phyloP scores from a whole-genome alignment of 1,139 yeast species.

The Candida sp. region DNA sequence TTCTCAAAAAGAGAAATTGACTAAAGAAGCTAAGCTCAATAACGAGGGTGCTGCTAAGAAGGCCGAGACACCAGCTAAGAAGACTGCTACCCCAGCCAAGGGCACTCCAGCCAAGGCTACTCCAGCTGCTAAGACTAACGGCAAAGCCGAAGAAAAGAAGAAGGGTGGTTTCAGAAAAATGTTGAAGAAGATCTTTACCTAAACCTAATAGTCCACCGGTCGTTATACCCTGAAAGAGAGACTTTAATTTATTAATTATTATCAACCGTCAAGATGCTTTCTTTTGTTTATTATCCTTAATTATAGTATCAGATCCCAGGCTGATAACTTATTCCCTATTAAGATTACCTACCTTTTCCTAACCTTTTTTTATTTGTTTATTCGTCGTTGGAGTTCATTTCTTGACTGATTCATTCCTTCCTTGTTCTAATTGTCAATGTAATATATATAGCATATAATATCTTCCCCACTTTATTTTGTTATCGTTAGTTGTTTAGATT shows the following conservation, averaged over 20 bases:
- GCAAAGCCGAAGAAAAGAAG: slow-evolving; percentile 18
- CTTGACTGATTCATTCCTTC: neutral
- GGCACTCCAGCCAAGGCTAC: slow-evolving; percentile 3
- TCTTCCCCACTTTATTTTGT: neutral
- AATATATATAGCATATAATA: slow-evolving; percentile 2
- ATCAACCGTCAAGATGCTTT: neutral
- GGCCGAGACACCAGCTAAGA: slow-evolving; percentile 9
- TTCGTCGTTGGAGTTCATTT: slow-evolving; percentile 1
- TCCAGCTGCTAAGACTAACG: slow-evolving; percentile 4
- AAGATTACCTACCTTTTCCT: neutral
- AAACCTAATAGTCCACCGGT: neutral
- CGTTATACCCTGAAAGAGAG: neutral
- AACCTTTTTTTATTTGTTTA: neutral
- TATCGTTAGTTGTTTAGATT: slow-evolving; percentile 1
- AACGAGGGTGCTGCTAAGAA: slow-evolving; percentile 13
- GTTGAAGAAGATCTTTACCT: slow-evolving; percentile 15
- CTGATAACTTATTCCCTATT: neutral
- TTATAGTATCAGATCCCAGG: neutral
- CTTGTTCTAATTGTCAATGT: slow-evolving; percentile 2
- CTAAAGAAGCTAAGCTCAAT: slow-evolving; percentile 34
- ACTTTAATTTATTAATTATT: slow-evolving; percentile 1
- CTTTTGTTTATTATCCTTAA: neutral
- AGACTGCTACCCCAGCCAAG: slow-evolving; percentile 4
- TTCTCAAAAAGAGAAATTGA: slow-evolving; percentile 37
- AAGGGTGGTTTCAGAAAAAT: slow-evolving; percentile 18